Evolutionary conservation across 305 asterid species (phyloP).

Genomic region (Rubia peregrina): DNA sequence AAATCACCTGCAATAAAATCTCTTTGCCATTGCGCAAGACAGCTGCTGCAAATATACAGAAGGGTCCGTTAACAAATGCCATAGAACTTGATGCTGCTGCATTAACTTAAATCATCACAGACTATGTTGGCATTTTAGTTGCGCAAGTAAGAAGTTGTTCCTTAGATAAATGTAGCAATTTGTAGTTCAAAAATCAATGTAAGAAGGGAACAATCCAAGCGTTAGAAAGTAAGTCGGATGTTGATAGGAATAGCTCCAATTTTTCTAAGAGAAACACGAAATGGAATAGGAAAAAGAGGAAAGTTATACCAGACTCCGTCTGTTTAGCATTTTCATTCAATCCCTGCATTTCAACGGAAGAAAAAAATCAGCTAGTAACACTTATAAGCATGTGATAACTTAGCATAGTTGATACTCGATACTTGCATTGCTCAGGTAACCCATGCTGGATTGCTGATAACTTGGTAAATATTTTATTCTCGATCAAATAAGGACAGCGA

Average conservation of each 20-base stretch:
- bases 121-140: not conserved
- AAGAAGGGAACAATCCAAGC: not conserved
- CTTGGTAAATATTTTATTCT: not conserved
- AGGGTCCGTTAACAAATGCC: constrained; percentile 16
- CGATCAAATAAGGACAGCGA: constrained; percentile 4
- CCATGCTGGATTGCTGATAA: constrained; percentile 19
- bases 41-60: constrained; percentile 47
- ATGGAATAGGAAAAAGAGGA: constrained; percentile 1
- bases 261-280: not conserved
- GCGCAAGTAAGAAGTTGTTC: no score
- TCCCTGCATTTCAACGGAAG: constrained; percentile 38
- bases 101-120: not conserved
- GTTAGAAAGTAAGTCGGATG: not conserved
- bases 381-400: constrained; percentile 9
- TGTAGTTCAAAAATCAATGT: not conserved
- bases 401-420: not conserved
- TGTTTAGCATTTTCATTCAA: constrained; percentile 37
- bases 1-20: constrained; percentile 70
- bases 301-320: constrained; percentile 58
- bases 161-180: not conserved
- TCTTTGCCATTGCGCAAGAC: constrained; percentile 69
- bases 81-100: not conserved
- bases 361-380: constrained; percentile 16
- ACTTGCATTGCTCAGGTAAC: constrained; percentile 23
- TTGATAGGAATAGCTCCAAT: not conserved